These are phyloP conservation scores for Alternaria metachromatica DNA, from an alignment of 2,329 filamentous ascomycete species.

Conservation along the genomic window DNA sequence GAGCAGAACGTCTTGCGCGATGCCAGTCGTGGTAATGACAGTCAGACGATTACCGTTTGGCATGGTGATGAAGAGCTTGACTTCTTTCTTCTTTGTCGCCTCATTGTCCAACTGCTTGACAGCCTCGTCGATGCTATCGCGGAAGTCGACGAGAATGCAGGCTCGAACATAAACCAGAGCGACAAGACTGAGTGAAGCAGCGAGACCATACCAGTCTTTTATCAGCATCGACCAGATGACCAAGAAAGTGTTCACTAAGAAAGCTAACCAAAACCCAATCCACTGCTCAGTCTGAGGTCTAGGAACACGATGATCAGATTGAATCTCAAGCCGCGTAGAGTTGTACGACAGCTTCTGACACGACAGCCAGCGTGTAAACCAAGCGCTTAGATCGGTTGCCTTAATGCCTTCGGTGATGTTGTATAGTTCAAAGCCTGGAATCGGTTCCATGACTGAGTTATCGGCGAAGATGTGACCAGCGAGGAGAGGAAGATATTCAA, in stretches of 20 bases:
- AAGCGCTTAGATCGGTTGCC: conserved; percentile 7
- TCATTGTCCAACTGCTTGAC: not conserved
- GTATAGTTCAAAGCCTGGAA: conserved; percentile 7
- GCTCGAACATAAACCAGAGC: not conserved
- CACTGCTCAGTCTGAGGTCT: not conserved
- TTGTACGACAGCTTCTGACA: not conserved
- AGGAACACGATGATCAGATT: not conserved
- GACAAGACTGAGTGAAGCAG: not conserved
- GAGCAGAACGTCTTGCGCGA: not conserved
- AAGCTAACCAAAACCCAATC: not conserved
- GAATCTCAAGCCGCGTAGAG: not conserved
- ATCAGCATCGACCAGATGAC: not conserved
- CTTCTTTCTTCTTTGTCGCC: not conserved
- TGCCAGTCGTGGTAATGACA: not conserved
- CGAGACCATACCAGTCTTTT: not conserved
- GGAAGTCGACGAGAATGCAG: not conserved
- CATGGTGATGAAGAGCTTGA: not conserved
- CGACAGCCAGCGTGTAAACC: conserved; percentile 10
- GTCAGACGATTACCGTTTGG: not conserved
- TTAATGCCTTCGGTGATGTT: conserved; percentile 9
- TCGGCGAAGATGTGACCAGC: conserved; percentile 1
- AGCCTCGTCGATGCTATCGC: not conserved
- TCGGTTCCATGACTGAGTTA: conserved; percentile 1
- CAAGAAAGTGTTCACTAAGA: not conserved
- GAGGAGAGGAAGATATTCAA: not conserved